Evolutionary conservation across 2,329 filamentous ascomycete genomes (phyloP), one percentile per base, ranked within the genome.

Genomic region (Mollisia scopiformis): DNA sequence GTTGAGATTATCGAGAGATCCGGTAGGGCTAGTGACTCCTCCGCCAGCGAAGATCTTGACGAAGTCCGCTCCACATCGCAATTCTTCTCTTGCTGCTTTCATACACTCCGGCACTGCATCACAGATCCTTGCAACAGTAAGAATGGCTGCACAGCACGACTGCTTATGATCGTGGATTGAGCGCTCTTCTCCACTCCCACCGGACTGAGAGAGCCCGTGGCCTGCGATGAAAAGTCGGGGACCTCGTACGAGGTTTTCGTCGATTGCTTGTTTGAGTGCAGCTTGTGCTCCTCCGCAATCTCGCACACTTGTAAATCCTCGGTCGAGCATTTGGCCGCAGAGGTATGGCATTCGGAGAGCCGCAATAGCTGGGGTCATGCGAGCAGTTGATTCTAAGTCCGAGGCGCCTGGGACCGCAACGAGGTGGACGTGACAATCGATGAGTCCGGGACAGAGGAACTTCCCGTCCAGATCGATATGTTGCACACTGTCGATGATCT

Each of bases 1-100:
- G 68, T 88, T 84, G n/a, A 81, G 71, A 66, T 80, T 77, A 8
- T 80, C 78, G 10, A 87, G 74, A 39, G 73, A 74, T 67, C 87
- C 84, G 0, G 82, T 84, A 0, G 82, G 82, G 8, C 78, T 82
- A 0, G 81, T 78, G 1, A 88, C 83, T 11, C 85, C 85, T 2
- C 85, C 84, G 2, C 78, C 78, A 0, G 76, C 77, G 83, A 87
- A 86, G 62, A 88, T 83, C 71, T 87, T 88, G 71, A 88, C 79
- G 65, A 87, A 87, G 66, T 87, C 82, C 1, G 83, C 81, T 1
- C 85, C 85, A 10, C 73, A 76, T 2, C 84, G 76, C 0, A 88
- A 70, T 68, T 87, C 80, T 54, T 86, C 82, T 2, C 85, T 77
- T 0, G 80, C 78, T 10, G 75, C 79, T 19, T 77, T 77, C 39